Evolutionary conservation across 1,284 basidiomycete species (phyloP).

Genomic region (Microbotryum scabiosae): DNA sequence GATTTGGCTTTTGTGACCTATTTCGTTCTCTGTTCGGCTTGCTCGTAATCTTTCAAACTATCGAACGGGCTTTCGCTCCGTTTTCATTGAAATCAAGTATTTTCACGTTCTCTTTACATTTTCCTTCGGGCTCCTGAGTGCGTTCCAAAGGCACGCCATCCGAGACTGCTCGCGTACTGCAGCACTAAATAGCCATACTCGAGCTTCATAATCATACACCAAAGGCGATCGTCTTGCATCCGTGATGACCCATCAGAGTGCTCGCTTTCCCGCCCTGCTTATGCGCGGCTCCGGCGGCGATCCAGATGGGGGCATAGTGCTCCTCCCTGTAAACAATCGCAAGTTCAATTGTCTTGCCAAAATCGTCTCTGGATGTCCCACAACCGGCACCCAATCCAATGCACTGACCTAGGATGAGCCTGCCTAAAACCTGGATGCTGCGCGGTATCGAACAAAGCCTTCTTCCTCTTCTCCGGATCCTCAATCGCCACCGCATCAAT

Average conservation of each 20-base stretch:
- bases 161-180: no score
- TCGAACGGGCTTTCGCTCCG: no score
- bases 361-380: no score
- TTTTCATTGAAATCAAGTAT: no score
- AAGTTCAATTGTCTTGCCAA: no score
- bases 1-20: not conserved
- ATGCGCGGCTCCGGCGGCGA: conserved; percentile 60
- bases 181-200: no score
- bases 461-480: conserved; percentile 44
- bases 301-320: conserved; percentile 62
- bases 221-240: conserved; percentile 32
- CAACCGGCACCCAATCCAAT: no score
- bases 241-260: conserved; percentile 28
- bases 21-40: not conserved
- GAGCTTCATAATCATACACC: conserved; percentile 15
- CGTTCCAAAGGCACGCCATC: no score
- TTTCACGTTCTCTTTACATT: no score
- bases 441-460: conserved; percentile 48
- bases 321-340: conserved; percentile 46
- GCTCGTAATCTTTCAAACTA: no score
- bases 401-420: conserved; percentile 48
- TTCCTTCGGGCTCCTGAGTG: no score
- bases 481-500: conserved; percentile 48
- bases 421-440: conserved; percentile 54
- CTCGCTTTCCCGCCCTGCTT: conserved; percentile 36